These are phyloP conservation scores for Amanita fuliginea DNA, from an alignment of 768 basidiomycete species.

Conservation along the genomic window DNA sequence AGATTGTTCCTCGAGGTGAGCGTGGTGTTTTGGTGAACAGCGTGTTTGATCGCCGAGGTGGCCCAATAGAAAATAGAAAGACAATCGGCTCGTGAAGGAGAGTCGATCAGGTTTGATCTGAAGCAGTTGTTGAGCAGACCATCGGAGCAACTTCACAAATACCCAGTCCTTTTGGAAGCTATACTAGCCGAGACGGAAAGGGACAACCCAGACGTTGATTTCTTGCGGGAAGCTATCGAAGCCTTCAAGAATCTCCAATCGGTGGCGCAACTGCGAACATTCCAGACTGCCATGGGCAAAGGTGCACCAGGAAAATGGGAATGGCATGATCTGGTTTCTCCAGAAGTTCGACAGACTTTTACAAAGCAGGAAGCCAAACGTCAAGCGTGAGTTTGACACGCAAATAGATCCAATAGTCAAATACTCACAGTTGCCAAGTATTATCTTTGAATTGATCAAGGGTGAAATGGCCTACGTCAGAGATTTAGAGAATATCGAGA, in stretches of 20 bases:
- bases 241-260: slow-evolving; percentile 76
- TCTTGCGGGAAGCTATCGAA: slow-evolving; percentile 64
- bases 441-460: slow-evolving; percentile 92
- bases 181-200: slow-evolving; percentile 73
- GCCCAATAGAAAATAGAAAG: slow-evolving; percentile 30
- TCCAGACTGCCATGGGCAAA: slow-evolving; percentile 82
- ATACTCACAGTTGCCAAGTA: slow-evolving; percentile 28
- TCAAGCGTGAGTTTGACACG: slow-evolving; percentile 46
- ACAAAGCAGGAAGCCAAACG: slow-evolving; percentile 70
- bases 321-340: slow-evolving; percentile 78
- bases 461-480: slow-evolving; percentile 96
- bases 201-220: slow-evolving; percentile 78
- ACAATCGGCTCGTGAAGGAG: slow-evolving; percentile 23
- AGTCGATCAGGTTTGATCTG: slow-evolving; percentile 43
- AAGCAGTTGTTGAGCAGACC: slow-evolving; percentile 74
- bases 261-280: slow-evolving; percentile 75
- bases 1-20: slow-evolving; percentile 78
- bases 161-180: slow-evolving; percentile 78
- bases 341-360: slow-evolving; percentile 46
- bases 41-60: neutral
- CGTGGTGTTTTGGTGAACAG: neutral
- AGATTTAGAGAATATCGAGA: slow-evolving; percentile 81
- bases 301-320: slow-evolving; percentile 74
- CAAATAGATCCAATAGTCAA: no score
- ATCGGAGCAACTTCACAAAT: slow-evolving; percentile 77